Base-by-base conservation (phyloP, 1,284 basidiomycete species). In the Melanopsichium pennsylvanicum region DNA sequence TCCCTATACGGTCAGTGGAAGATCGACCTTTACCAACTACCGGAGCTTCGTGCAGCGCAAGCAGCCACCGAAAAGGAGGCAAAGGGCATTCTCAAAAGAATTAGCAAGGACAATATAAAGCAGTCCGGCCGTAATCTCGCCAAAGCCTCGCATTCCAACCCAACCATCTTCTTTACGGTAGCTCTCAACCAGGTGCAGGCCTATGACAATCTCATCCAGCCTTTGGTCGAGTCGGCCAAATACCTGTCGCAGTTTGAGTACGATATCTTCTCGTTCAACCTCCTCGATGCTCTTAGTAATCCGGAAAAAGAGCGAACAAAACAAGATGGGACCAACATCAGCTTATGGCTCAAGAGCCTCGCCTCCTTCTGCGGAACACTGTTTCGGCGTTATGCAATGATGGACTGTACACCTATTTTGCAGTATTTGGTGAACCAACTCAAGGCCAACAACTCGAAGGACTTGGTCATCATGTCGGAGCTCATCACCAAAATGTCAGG, bases 1-100 rank as follows among this genome's bases (percentile, higher is more conserved):
- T 86, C 86, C 32, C 84, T 98, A 23, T 97, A 98, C 76, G 96
- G 94, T 41, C 94, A 98, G 83, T 97, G 95, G 96, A 90, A 90
- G 82, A 86, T 88, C 48, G 84, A 84, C 41, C 86, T 83, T n/a
- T 84, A 83, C 70, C 82, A 82, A 48, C 82, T 63, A 68, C 82
- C 69, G 34, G 84, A 80, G 73, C 81, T 81, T 61, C 80, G 43
- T 36, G 80, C 79, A 11, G 76, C 80, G 25, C 77, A 81, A 40
- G 75, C 77, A 87, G 83, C 86, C 84, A 77, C 88, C 22, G 84
- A 85, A 39, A 78, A 83, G 21, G 84, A 86, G 37, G 82, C 84
- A 21, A 74, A 77, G 26, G 74, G 75, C 11, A 78, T 81, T 21
- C 46, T 81, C 25, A 78, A 76, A 34, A 57, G 79, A 10, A 74